Conservation (phyloP, 2,329 filamentous ascomycete genomes). For the Karstenula rhodostoma region DNA sequence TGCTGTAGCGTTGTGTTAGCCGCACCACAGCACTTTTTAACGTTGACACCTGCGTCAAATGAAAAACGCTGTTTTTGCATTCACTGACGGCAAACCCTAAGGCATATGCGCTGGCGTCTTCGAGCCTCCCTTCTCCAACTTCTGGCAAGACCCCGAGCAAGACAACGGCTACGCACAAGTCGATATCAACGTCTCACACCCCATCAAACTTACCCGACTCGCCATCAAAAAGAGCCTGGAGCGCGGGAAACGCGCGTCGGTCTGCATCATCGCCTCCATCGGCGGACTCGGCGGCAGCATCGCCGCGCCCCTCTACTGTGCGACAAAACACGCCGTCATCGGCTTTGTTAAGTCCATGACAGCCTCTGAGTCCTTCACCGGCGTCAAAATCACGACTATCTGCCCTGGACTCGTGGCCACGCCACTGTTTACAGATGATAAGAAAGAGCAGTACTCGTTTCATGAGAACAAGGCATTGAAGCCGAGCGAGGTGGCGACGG, state of each 20-base stretch:
- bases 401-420: conserved; percentile 39
- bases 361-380: conserved; percentile 34
- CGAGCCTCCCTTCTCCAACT: conserved; percentile 40
- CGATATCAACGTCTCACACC: conserved; percentile 42
- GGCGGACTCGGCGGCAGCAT: conserved; percentile 35
- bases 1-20: too few species aligned
- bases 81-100: neutral
- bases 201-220: conserved; percentile 41
- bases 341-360: conserved; percentile 43
- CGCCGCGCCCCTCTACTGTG: conserved; percentile 40
- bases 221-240: conserved; percentile 38
- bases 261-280: conserved; percentile 43
- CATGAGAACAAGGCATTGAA: conserved; percentile 20
- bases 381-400: conserved; percentile 40
- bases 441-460: conserved; percentile 33
- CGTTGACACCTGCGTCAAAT: too few species aligned
- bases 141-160: conserved; percentile 40
- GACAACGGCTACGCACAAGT: conserved; percentile 39
- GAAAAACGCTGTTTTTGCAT: neutral
- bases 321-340: conserved; percentile 43
- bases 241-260: conserved; percentile 36
- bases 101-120: conserved; percentile 43
- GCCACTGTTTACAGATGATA: conserved; percentile 34
- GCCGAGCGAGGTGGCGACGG: conserved; percentile 32
- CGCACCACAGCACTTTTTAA: too few species aligned